Evolutionary conservation across 2,329 filamentous ascomycete species (phyloP).

Genomic region (Annulohypoxylon truncatum): DNA sequence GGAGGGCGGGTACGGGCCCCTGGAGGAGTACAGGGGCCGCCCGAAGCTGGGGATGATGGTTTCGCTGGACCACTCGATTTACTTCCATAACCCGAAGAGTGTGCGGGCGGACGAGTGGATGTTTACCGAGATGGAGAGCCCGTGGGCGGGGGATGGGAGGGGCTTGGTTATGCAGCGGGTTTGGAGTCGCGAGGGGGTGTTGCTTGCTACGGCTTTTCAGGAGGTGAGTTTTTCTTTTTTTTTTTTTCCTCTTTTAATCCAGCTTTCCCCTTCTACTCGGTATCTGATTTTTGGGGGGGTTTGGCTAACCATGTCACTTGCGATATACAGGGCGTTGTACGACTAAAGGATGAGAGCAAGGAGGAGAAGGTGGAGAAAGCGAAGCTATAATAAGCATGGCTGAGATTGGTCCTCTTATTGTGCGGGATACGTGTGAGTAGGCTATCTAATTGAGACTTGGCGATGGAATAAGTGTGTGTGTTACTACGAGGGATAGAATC

Average conservation of each 20-base stretch:
- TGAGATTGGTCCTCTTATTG: background rate
- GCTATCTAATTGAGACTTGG: background rate
- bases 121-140: slow-evolving; percentile 82
- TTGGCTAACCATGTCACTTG: background rate
- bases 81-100: slow-evolving; percentile 70
- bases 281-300: no score
- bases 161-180: slow-evolving; percentile 82
- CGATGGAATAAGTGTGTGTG: background rate
- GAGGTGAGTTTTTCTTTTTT: slow-evolving; percentile 64
- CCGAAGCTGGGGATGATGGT: slow-evolving; percentile 86
- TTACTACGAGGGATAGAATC: background rate
- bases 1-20: slow-evolving; percentile 56
- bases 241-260: no score
- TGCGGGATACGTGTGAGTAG: background rate
- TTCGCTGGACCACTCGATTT: slow-evolving; percentile 79
- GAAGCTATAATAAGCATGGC: slow-evolving; percentile 33
- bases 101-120: slow-evolving; percentile 79
- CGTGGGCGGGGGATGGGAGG: slow-evolving; percentile 82
- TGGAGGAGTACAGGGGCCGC: slow-evolving; percentile 62
- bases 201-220: slow-evolving; percentile 84
- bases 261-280: no score
- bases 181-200: slow-evolving; percentile 74
- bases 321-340: slow-evolving; percentile 46
- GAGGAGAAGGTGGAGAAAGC: slow-evolving; percentile 30
- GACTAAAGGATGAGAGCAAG: slow-evolving; percentile 43